Evolutionary conservation across 2,329 filamentous ascomycete genomes (phyloP).

Genomic region (Calonectria leucothoes): DNA sequence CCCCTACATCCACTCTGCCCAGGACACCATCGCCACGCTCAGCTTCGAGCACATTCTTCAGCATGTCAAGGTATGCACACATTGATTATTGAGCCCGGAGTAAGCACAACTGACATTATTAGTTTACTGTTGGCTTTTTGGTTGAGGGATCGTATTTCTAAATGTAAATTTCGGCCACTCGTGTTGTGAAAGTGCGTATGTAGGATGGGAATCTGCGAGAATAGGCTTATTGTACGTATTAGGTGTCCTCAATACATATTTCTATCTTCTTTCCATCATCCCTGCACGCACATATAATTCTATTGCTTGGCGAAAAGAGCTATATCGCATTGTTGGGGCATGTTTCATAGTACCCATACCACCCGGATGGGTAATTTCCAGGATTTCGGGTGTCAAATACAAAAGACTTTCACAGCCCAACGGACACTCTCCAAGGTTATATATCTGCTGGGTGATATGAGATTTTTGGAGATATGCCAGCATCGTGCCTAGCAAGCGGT

Average conservation of each 20-base stretch:
- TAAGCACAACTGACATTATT: slow-evolving; percentile 19
- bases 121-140: slow-evolving; percentile 48
- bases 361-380: too few relatives aligned
- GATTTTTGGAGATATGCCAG: too few relatives aligned
- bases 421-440: too few relatives aligned
- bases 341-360: too few relatives aligned
- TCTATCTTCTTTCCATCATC: neutral
- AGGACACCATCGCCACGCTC: slow-evolving; percentile 32
- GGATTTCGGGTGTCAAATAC: too few relatives aligned
- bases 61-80: slow-evolving; percentile 19
- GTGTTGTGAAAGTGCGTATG: neutral
- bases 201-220: neutral
- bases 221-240: neutral
- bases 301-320: neutral
- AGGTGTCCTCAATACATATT: neutral
- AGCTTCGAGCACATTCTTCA: slow-evolving; percentile 18
- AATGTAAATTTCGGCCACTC: too few relatives aligned
- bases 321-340: neutral
- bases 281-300: neutral
- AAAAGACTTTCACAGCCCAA: too few relatives aligned
- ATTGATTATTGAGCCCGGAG: neutral
- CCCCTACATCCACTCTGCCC: slow-evolving; percentile 46
- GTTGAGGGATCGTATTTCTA: slow-evolving; percentile 39
- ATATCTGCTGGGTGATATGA: too few relatives aligned
- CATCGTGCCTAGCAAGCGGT: too few relatives aligned